Evolutionary conservation across 1,139 yeast genomes (phyloP).

Genomic region (Saccharomyces hybrid): DNA sequence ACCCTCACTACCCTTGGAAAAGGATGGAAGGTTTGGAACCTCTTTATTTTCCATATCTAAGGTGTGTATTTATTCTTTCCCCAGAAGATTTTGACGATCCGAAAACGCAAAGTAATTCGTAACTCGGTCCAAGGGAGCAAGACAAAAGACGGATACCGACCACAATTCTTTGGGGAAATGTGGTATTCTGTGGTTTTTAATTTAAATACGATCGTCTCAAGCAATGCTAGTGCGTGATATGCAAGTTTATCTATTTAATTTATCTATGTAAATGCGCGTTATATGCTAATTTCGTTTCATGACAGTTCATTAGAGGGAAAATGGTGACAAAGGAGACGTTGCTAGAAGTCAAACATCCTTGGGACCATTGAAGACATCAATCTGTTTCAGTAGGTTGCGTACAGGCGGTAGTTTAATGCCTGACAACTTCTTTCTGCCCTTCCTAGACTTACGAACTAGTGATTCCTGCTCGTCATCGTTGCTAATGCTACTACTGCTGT

Average conservation of each 20-base stretch:
- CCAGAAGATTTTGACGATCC: background rate
- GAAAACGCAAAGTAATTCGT: background rate
- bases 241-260: background rate
- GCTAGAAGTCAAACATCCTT: background rate
- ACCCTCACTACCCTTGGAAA: background rate
- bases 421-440: background rate
- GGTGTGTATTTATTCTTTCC: background rate
- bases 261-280: background rate
- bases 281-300: background rate
- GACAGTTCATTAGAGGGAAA: background rate
- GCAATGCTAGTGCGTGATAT: background rate
- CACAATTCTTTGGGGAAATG: background rate
- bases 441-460: background rate
- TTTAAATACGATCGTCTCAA: no score
- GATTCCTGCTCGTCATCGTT: background rate
- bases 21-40: no score
- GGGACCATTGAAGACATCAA: conserved; percentile 19
- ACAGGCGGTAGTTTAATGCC: conserved; percentile 22
- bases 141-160: background rate
- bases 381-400: conserved; percentile 21
- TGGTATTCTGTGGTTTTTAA: no score
- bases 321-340: background rate
- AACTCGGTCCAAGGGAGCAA: background rate
- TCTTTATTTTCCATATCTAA: no score
- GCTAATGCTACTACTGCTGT: background rate